These are phyloP conservation scores for Irpex lacteus DNA, from an alignment of 1,284 basidiomycete species.

Conservation along the genomic window DNA sequence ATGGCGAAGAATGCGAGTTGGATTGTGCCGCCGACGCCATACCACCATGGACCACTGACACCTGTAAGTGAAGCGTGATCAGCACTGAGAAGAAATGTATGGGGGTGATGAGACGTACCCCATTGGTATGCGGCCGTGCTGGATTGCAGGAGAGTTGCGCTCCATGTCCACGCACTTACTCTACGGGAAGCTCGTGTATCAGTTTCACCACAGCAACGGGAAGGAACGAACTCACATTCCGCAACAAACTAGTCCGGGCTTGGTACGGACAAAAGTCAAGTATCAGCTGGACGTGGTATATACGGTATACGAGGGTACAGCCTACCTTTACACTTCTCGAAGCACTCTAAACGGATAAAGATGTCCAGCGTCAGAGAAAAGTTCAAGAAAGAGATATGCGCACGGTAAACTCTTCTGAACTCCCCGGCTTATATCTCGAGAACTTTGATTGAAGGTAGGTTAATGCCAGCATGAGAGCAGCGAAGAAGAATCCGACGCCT, in stretches of 20 bases:
- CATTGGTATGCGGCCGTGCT: conserved; percentile 54
- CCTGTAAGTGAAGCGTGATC: conserved; percentile 18
- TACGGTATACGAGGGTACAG: not conserved
- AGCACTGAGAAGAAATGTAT: conserved; percentile 1
- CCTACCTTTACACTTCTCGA: conserved; percentile 45
- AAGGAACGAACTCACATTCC: conserved; percentile 39
- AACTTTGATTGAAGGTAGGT: conserved; percentile 47
- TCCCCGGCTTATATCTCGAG: conserved; percentile 42
- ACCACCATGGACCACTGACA: conserved; percentile 52
- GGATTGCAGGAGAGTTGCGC: conserved; percentile 56
- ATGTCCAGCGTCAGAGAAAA: too few species aligned
- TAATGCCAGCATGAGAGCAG: conserved; percentile 42
- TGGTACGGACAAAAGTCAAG: too few species aligned
- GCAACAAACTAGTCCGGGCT: conserved; percentile 67
- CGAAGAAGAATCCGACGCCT: conserved; percentile 51
- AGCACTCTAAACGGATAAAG: conserved; percentile 28
- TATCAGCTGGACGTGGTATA: too few species aligned
- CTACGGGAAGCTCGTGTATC: conserved; percentile 30
- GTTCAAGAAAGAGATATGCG: conserved; percentile 17
- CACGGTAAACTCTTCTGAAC: conserved; percentile 55
- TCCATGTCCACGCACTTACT: conserved; percentile 62
- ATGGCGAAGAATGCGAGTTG: conserved; percentile 74
- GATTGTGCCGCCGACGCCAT: conserved; percentile 61
- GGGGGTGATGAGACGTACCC: conserved; percentile 27
- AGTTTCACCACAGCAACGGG: not conserved